These are phyloP conservation scores for Eutrema japonicum DNA, from an alignment of 345 rosid species.

Conservation along the genomic window DNA sequence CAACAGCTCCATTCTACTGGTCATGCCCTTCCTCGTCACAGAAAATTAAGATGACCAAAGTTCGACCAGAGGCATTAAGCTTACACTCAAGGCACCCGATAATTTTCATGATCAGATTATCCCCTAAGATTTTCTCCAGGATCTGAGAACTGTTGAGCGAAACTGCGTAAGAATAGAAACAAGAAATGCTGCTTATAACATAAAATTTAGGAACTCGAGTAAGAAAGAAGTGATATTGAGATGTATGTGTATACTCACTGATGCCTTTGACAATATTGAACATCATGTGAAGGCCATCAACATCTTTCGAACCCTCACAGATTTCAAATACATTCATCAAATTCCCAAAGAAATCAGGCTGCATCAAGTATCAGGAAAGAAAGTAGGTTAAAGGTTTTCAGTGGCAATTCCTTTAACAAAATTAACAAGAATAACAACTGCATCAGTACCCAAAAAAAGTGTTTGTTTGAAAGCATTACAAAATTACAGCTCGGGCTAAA, in stretches of 20 bases:
- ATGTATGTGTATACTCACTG: constrained; percentile 55
- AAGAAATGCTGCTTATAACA: constrained; percentile 31
- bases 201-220: constrained; percentile 19
- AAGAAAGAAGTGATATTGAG: constrained; percentile 25
- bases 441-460: background rate
- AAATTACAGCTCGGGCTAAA: constrained; percentile 5
- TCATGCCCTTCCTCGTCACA: constrained; percentile 7
- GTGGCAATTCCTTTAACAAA: constrained; percentile 10
- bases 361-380: constrained; percentile 48
- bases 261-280: constrained; percentile 83
- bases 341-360: constrained; percentile 78
- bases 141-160: constrained; percentile 77
- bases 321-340: constrained; percentile 71
- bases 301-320: constrained; percentile 68
- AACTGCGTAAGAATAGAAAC: constrained; percentile 58
- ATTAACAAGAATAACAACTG: background rate
- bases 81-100: constrained; percentile 95
- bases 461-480: background rate
- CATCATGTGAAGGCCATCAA: constrained; percentile 77
- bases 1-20: constrained; percentile 17
- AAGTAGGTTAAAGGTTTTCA: constrained; percentile 29
- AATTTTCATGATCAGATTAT: constrained; percentile 82
- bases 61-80: constrained; percentile 35
- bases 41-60: constrained; percentile 18
- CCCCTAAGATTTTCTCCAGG: constrained; percentile 80